Conservation (phyloP, 2,329 filamentous ascomycete species). For the Sarocladiaceae sp. region DNA sequence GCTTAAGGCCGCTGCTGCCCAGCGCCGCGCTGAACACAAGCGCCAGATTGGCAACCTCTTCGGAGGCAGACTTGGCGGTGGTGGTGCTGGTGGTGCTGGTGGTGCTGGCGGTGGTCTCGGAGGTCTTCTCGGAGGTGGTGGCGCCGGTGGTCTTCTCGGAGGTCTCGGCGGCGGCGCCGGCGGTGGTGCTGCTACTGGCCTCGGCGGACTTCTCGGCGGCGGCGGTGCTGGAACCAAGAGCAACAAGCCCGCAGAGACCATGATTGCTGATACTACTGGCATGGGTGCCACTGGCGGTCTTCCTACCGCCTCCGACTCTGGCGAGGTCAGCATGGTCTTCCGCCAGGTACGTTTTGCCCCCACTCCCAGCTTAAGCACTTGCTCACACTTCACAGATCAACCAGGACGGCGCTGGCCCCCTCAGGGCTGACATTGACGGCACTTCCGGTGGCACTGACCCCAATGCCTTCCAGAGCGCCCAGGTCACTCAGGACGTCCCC, state of each 20-base stretch:
- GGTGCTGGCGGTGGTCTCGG: background rate
- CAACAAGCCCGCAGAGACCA: conserved; percentile 35
- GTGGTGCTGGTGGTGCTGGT: background rate
- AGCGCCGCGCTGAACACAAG: conserved; percentile 18
- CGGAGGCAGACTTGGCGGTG: conserved; percentile 16
- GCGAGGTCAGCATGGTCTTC: conserved; percentile 57
- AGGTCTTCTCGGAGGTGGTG: conserved; percentile 7
- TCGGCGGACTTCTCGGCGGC: conserved; percentile 14
- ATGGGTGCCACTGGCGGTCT: conserved; percentile 46
- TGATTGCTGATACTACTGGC: conserved; percentile 48
- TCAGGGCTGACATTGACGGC: conserved; percentile 53
- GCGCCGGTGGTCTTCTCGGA: background rate
- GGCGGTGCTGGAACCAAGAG: conserved; percentile 33
- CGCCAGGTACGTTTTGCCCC: conserved; percentile 31
- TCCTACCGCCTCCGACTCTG: conserved; percentile 55
- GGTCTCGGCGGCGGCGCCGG: conserved; percentile 12
- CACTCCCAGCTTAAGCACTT: background rate
- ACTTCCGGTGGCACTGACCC: conserved; percentile 58
- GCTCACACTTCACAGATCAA: conserved; percentile 47
- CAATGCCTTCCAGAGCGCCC: conserved; percentile 51
- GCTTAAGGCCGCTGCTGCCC: conserved; percentile 12
- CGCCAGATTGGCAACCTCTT: conserved; percentile 26
- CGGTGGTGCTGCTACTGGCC: conserved; percentile 11
- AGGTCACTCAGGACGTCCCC: conserved; percentile 55
- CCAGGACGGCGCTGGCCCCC: conserved; percentile 62